Base-by-base conservation (phyloP, 169 alveolate genomes). In the Plasmodium vinckei region DNA sequence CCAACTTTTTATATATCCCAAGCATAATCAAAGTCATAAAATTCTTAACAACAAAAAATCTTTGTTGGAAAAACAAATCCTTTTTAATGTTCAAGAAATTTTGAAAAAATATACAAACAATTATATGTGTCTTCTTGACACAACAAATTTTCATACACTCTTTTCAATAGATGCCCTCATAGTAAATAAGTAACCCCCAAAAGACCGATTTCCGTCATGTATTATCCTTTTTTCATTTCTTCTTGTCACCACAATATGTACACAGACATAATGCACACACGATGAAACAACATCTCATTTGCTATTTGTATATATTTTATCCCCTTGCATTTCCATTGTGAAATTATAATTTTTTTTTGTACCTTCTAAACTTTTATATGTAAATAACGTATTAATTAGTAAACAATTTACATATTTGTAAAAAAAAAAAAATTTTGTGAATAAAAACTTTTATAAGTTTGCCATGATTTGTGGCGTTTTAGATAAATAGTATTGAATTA, bases 81-180 rank as follows among this genome's bases (percentile, higher is more conserved):
- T 86, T 86, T 60, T n/a, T 53, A 21, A 21, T 15, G 44, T 70
- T 69, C 73, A 86, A 23, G 71, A 33, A 49, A 70, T 21, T 15
- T 70, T 21, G n/a, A 51, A 69, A 86, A 72, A 19, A 49, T 27
- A 7, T 21, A 49, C 27, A 65, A 87, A 12, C 49, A 63, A 10
- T 33, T 64, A 39, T 65, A 69, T 49, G 27, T 77, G 72, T 46
- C 44, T 27, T 27, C 19, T 19, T 47, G 57, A 2, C 53, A 25
- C 5, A 3, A 10, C 12, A 19, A 39, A 27, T 17, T 21, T 3
- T 2, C 53, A 12, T 49, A n/a, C 49, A 9, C 54, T 86, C 21
- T 86, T 86, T 46, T 69, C 91, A 27, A 49, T 86, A 27, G 91
- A 86, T 71, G 59, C 60, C 5, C 15, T 53, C 21, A 82, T 82